These are phyloP conservation scores for Talinum fruticosum DNA, from an alignment of 148 eudicot genomes.

Conservation along the genomic window DNA sequence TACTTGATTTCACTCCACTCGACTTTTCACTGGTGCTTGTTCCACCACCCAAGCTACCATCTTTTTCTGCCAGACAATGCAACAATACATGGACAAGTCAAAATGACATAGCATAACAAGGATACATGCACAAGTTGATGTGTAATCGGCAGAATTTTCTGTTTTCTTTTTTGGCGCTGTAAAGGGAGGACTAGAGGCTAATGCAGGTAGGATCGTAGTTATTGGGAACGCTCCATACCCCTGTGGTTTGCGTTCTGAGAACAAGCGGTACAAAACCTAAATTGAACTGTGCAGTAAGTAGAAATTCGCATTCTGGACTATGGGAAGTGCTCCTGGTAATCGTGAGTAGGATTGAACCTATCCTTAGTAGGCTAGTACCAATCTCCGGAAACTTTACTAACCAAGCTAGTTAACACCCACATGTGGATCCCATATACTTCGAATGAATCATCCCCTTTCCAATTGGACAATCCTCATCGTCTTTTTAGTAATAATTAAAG, in stretches of 20 bases:
- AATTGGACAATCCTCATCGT: not conserved
- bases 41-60: conserved; percentile 59
- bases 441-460: not conserved
- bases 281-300: too few relatives aligned
- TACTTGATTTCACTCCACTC: conserved; percentile 74
- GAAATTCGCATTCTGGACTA: too few relatives aligned
- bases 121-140: not conserved
- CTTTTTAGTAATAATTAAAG: not conserved
- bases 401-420: not conserved
- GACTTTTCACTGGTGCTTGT: conserved; percentile 81
- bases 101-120: not conserved
- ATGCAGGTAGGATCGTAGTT: not conserved
- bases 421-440: not conserved
- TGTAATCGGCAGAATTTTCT: not conserved
- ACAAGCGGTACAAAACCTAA: too few relatives aligned
- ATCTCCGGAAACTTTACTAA: not conserved
- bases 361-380: not conserved
- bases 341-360: too few relatives aligned
- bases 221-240: too few relatives aligned
- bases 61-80: conserved; percentile 58
- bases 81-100: not conserved
- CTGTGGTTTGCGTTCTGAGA: too few relatives aligned
- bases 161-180: not conserved
- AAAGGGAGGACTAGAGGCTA: too few relatives aligned
- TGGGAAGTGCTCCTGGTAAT: not conserved